phyloP scores from a whole-genome alignment of 305 asterid species.

The Fraxinus paxiana region DNA sequence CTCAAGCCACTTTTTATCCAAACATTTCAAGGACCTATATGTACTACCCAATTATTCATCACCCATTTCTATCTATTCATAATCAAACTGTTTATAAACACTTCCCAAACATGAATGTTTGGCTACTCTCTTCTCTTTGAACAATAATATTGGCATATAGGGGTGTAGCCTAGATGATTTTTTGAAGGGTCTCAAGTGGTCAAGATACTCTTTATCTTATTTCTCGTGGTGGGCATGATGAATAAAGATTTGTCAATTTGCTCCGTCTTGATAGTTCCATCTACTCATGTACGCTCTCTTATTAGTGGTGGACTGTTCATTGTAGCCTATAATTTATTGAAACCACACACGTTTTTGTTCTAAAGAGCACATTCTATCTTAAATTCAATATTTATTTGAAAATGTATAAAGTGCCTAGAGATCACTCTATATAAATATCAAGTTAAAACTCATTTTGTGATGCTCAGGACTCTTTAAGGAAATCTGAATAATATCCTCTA shows the following conservation, averaged over 20 bases:
- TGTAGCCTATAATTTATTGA: neutral
- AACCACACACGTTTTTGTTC: neutral
- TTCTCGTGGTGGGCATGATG: neutral
- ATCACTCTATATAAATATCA: neutral
- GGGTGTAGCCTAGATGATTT: neutral
- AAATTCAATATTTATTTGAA: neutral
- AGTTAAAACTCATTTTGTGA: neutral
- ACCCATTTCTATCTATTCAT: neutral
- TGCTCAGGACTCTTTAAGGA: neutral
- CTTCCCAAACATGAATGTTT: neutral
- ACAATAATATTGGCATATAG: neutral
- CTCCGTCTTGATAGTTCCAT: neutral
- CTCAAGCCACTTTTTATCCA: neutral
- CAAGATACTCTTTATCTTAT: neutral
- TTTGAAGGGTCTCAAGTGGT: neutral
- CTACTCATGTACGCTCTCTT: neutral
- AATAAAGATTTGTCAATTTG: constrained; percentile 1
- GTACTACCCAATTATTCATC: neutral
- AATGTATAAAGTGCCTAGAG: neutral
- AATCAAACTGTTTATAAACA: neutral
- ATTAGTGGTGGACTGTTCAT: neutral
- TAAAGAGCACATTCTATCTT: neutral
- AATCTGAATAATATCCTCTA: neutral
- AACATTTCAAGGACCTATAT: too few species aligned
- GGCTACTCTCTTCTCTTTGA: neutral